phyloP scores from a whole-genome alignment of 139 green algal species.

The Auxenochlorella protothecoides region DNA sequence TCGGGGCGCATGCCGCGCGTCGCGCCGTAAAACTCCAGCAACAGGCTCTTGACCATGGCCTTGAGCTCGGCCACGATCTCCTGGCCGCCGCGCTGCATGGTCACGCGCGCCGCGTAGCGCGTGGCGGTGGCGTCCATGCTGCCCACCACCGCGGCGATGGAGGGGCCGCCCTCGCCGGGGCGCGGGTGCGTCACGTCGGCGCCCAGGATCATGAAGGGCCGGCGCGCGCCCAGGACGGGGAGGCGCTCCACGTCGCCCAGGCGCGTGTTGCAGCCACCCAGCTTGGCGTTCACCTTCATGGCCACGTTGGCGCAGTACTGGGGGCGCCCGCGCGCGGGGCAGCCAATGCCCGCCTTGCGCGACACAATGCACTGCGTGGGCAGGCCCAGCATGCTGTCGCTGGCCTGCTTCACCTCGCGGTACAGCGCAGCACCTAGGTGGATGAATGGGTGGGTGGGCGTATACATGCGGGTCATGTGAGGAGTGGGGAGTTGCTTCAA shows the following conservation, averaged over 20 bases:
- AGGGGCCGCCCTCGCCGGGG: conserved; percentile 23
- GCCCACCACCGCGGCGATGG: conserved; percentile 51
- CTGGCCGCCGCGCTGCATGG: conserved; percentile 28
- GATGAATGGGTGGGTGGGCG: too few relatives aligned
- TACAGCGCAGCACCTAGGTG: conserved; percentile 26
- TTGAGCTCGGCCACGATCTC: conserved; percentile 52
- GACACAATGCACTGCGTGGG: conserved; percentile 51
- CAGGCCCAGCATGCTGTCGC: conserved; percentile 41
- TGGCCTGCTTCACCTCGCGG: conserved; percentile 47
- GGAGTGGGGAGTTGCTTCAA: neutral
- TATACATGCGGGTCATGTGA: neutral
- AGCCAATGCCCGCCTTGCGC: conserved; percentile 37
- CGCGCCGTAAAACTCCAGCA: conserved; percentile 31
- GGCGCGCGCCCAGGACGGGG: conserved; percentile 17
- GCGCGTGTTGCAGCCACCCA: conserved; percentile 54
- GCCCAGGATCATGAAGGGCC: conserved; percentile 57
- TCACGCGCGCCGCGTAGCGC: conserved; percentile 26
- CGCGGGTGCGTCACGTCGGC: conserved; percentile 52
- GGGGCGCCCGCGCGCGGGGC: conserved; percentile 10
- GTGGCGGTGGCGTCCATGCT: conserved; percentile 36
- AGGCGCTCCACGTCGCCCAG: conserved; percentile 14
- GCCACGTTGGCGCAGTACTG: conserved; percentile 52
- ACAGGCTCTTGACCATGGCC: conserved; percentile 31
- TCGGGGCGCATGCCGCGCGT: conserved; percentile 27
- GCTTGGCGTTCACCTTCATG: conserved; percentile 75